These are phyloP conservation scores for Trypanosoma brucei DNA, from an alignment of 208 protist species.

Conservation along the genomic window DNA sequence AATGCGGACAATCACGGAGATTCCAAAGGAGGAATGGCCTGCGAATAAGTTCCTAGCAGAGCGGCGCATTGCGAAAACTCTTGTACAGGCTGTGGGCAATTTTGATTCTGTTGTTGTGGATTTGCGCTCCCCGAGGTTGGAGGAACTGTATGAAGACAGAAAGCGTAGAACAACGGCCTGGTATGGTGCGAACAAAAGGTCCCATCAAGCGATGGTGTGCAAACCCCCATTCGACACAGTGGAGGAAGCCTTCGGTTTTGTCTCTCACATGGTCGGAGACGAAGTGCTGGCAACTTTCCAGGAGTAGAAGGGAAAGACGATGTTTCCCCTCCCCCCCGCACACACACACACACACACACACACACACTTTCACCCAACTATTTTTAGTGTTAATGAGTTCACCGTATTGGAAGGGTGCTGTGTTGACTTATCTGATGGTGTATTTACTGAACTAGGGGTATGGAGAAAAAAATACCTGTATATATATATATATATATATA, in stretches of 20 bases:
- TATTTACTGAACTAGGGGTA: no score
- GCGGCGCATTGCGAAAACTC: conserved; percentile 6
- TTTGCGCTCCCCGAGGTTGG: neutral
- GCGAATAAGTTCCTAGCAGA: conserved; percentile 8
- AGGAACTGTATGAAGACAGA: neutral
- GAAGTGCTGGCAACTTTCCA: conserved; percentile 3
- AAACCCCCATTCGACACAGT: conserved; percentile 1
- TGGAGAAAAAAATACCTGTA: no score
- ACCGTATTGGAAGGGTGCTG: no score
- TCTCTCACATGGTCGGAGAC: conserved; percentile 1
- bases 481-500: no score
- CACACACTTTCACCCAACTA: no score
- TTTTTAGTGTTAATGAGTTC: no score
- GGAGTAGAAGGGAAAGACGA: neutral
- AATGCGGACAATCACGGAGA: neutral
- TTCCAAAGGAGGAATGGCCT: conserved; percentile 10
- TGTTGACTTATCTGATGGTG: no score
- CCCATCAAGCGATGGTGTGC: conserved; percentile 14
- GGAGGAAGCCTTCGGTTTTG: conserved; percentile 15
- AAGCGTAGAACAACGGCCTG: neutral
- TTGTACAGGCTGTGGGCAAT: conserved; percentile 6
- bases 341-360: no score
- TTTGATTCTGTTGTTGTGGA: conserved; percentile 24
- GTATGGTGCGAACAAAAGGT: conserved; percentile 3
- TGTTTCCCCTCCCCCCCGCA: neutral